Evolutionary conservation across 345 rosid genomes (phyloP).

Genomic region (Hypericum perforatum): DNA sequence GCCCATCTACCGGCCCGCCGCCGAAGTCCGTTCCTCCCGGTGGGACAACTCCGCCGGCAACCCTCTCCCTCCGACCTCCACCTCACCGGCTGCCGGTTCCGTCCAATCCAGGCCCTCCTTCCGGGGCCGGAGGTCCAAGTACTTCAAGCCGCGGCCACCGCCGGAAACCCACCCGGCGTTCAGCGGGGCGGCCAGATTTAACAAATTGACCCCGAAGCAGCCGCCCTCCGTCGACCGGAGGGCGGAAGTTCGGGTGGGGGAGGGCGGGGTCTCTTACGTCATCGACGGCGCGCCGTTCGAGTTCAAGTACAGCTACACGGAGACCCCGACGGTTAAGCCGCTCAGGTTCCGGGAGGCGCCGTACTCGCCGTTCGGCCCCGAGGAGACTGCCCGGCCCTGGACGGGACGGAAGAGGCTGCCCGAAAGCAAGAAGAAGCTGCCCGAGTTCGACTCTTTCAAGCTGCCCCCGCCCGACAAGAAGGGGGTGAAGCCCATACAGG

Average conservation of each 20-base stretch:
- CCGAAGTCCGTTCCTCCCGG: constrained; percentile 51
- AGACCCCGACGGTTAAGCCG: constrained; percentile 77
- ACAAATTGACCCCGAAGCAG: constrained; percentile 14
- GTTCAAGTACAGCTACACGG: constrained; percentile 93
- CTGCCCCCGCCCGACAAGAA: constrained; percentile 74
- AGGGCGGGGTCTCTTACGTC: constrained; percentile 61
- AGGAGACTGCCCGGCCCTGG: constrained; percentile 86
- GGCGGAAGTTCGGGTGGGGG: constrained; percentile 39
- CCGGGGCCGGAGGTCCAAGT: constrained; percentile 70
- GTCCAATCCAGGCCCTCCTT: constrained; percentile 65
- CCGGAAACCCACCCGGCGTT: constrained; percentile 36
- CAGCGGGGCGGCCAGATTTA: constrained; percentile 13
- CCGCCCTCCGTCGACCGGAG: constrained; percentile 22
- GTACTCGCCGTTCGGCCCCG: constrained; percentile 76
- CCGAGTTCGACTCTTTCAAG: constrained; percentile 74
- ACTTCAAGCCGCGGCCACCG: constrained; percentile 43
- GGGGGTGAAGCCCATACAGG: constrained; percentile 84
- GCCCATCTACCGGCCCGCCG: constrained; percentile 25
- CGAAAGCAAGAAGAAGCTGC: constrained; percentile 61
- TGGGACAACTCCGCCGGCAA: constrained; percentile 69
- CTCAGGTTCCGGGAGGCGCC: constrained; percentile 68
- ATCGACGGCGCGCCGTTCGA: constrained; percentile 86
- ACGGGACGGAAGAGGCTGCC: constrained; percentile 81
- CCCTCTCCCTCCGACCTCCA: constrained; percentile 25
- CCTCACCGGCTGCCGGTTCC: constrained; percentile 65